phyloP scores from a whole-genome alignment of 169 alveolate species.

The Eimeria praecox region DNA sequence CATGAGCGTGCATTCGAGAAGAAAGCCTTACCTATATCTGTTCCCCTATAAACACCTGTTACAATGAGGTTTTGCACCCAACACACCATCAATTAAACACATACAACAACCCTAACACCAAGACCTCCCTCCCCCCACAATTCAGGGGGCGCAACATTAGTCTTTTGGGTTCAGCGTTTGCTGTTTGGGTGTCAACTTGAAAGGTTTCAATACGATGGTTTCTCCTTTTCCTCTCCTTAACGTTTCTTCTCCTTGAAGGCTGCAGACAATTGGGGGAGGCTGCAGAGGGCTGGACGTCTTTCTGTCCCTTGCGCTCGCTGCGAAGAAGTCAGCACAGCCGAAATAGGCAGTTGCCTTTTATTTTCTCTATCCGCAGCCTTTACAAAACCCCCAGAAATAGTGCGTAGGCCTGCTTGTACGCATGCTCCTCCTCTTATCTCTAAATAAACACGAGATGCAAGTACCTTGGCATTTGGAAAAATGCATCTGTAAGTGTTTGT shows the following conservation, averaged over 20 bases:
- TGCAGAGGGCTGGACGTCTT: not conserved
- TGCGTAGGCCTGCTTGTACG: not conserved
- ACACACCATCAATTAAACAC: not conserved
- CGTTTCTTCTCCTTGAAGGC: not conserved
- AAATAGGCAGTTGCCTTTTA: not conserved
- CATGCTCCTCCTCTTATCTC: not conserved
- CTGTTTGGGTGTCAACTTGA: slow-evolving; percentile 19
- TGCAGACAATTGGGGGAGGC: slow-evolving; percentile 44
- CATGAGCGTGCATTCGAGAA: not conserved
- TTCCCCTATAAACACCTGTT: not conserved
- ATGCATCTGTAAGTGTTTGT: not conserved
- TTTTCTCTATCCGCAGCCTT: not conserved
- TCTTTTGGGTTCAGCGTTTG: slow-evolving; percentile 14
- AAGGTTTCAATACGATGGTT: slow-evolving; percentile 6
- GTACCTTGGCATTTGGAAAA: not conserved
- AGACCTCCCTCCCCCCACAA: not conserved
- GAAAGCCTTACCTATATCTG: not conserved
- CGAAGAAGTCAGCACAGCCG: not conserved
- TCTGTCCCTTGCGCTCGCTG: not conserved
- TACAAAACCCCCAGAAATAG: not conserved
- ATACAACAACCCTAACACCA: not conserved
- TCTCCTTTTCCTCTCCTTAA: not conserved
- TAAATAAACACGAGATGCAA: not conserved
- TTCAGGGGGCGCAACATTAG: not conserved
- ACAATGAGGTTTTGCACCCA: not conserved